These are phyloP conservation scores for Pyricularia sp. DNA, from an alignment of 2,329 filamentous ascomycete genomes.

Conservation along the genomic window DNA sequence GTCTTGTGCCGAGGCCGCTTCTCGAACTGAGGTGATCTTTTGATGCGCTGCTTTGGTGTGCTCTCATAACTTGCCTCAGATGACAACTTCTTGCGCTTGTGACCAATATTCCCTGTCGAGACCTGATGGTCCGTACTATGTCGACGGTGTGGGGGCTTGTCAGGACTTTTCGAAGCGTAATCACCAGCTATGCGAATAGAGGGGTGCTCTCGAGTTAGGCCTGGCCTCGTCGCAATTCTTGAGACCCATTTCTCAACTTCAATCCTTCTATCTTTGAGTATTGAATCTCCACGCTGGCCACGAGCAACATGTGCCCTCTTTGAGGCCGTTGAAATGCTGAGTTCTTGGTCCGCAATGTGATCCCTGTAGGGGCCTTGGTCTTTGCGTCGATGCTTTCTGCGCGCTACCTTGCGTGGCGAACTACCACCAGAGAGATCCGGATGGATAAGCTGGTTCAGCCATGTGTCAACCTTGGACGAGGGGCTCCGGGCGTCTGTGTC, in stretches of 20 bases:
- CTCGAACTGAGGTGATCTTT: constrained; percentile 25
- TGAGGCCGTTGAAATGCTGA: too few relatives aligned
- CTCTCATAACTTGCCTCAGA: neutral
- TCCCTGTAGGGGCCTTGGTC: neutral
- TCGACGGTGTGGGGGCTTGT: neutral
- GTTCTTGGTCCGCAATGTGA: neutral
- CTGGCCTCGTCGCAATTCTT: neutral
- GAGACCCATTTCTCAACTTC: neutral
- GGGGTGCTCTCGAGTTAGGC: neutral
- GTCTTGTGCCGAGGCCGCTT: constrained; percentile 47
- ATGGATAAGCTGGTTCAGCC: neutral
- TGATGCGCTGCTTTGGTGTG: neutral
- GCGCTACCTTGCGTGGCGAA: neutral
- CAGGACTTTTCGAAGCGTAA: neutral
- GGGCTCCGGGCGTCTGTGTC: neutral
- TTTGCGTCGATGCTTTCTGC: neutral
- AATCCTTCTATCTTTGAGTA: neutral
- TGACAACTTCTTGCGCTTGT: neutral
- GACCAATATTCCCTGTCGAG: neutral
- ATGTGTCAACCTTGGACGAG: neutral
- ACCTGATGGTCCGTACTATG: neutral
- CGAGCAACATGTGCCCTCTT: neutral
- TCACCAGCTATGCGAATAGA: neutral
- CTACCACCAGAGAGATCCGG: neutral
- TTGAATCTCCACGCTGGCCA: neutral